Percentiles rank a stretch among this genome's conserved stretches.
Evolutionary conservation across 2,329 filamentous ascomycete species (phyloP).

Genomic region (Paraphaeosphaeria minitans): DNA sequence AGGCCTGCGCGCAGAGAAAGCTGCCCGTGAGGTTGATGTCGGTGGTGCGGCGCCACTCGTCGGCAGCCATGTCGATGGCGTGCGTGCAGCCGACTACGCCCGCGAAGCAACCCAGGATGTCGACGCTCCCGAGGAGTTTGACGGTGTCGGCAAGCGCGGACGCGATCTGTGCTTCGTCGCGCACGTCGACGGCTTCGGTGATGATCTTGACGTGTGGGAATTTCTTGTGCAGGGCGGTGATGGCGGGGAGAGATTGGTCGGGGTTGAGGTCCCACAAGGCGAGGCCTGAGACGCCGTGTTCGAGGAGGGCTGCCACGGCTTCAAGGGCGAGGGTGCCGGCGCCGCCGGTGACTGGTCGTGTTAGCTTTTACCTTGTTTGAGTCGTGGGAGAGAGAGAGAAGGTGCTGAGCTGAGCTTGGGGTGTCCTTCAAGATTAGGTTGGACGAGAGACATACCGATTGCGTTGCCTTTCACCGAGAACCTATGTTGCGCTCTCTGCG

Average conservation of each 20-base stretch:
- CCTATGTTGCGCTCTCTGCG: constrained; percentile 52
- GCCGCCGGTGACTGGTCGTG: constrained; percentile 64
- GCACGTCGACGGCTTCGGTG: constrained; percentile 63
- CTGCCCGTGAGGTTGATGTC: constrained; percentile 75
- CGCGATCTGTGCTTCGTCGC: constrained; percentile 56
- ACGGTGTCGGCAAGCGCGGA: constrained; percentile 45
- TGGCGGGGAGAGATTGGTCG: constrained; percentile 49
- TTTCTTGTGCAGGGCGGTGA: constrained; percentile 55
- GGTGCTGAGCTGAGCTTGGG: too few relatives aligned
- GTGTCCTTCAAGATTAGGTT: too few relatives aligned
- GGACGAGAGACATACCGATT: constrained; percentile 50
- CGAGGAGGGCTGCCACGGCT: constrained; percentile 66
- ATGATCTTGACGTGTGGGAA: constrained; percentile 62
- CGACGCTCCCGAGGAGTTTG: constrained; percentile 56
- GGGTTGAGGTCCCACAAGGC: constrained; percentile 65
- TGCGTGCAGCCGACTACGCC: constrained; percentile 69
- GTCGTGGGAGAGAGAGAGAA: background rate
- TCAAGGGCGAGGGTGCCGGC: constrained; percentile 67
- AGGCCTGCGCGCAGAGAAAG: constrained; percentile 73
- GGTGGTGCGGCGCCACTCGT: constrained; percentile 66
- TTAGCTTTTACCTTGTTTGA: background rate
- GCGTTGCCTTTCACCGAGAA: constrained; percentile 61
- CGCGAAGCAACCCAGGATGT: constrained; percentile 68
- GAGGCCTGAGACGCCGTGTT: constrained; percentile 67
- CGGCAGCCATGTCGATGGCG: constrained; percentile 63